phyloP scores from a whole-genome alignment of 805 yeast species.

The Cyberlindnera saturnus region DNA sequence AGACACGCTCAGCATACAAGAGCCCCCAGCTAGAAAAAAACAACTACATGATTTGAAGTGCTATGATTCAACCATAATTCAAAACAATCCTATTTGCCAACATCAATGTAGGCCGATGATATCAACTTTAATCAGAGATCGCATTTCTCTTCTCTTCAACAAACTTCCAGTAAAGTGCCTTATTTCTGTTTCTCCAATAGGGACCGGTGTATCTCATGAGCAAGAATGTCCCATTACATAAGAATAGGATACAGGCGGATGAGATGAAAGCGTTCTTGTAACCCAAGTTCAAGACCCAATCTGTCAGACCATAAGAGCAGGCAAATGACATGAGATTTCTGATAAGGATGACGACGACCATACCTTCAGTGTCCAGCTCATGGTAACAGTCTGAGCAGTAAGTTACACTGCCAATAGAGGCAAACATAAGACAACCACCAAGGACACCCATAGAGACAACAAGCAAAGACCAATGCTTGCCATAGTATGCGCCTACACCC shows the following conservation, averaged over 20 bases:
- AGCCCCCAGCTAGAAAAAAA: too few species aligned
- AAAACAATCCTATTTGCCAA: too few species aligned
- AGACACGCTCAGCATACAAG: too few species aligned
- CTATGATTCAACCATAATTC: too few species aligned
- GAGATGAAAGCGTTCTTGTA: conserved; percentile 52
- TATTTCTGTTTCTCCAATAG: conserved; percentile 23
- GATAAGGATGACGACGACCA: conserved; percentile 50
- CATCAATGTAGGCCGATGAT: too few species aligned
- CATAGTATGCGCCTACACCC: conserved; percentile 58
- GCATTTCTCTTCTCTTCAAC: conserved; percentile 18
- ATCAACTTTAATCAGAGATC: neutral
- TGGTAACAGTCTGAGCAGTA: conserved; percentile 55
- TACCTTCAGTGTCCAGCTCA: conserved; percentile 46
- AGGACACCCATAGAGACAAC: conserved; percentile 50
- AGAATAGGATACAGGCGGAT: conserved; percentile 46
- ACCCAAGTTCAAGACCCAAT: conserved; percentile 50
- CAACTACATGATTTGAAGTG: too few species aligned
- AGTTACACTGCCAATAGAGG: conserved; percentile 44
- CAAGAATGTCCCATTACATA: conserved; percentile 21
- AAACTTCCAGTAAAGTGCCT: conserved; percentile 18
- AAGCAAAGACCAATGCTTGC: conserved; percentile 49
- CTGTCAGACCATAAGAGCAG: conserved; percentile 53
- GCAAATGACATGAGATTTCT: conserved; percentile 59
- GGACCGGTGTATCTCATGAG: conserved; percentile 23
- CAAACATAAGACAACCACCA: conserved; percentile 50